These are phyloP conservation scores for Penicillium canescens DNA, from an alignment of 495 filamentous ascomycete genomes.

Conservation along the genomic window DNA sequence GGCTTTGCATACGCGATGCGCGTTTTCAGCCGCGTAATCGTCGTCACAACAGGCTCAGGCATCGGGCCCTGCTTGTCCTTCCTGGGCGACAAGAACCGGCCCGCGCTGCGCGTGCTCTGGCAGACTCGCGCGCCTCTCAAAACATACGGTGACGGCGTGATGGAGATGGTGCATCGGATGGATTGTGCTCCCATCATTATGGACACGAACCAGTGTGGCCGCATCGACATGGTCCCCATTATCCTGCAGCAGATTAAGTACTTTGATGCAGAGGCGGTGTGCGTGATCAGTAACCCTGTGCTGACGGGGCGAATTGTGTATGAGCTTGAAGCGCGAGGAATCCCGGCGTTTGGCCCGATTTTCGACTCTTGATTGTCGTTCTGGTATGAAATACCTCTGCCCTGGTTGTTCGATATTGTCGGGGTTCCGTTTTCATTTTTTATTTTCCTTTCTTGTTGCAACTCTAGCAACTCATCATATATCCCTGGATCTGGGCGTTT, in stretches of 20 bases:
- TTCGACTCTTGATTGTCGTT: conserved; percentile 65
- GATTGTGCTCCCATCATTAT: conserved; percentile 57
- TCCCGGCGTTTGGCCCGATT: conserved; percentile 76
- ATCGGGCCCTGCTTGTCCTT: conserved; percentile 65
- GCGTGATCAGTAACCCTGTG: conserved; percentile 74
- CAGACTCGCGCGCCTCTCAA: conserved; percentile 52
- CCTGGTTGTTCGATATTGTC: neutral
- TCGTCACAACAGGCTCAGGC: conserved; percentile 83
- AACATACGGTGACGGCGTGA: conserved; percentile 55
- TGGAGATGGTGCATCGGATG: conserved; percentile 49
- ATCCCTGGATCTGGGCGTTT: neutral
- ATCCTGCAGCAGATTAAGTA: conserved; percentile 58
- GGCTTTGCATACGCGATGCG: conserved; percentile 73
- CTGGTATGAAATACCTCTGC: neutral
- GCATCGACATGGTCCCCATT: conserved; percentile 56
- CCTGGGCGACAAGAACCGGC: conserved; percentile 47
- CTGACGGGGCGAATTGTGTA: conserved; percentile 73
- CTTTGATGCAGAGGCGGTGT: conserved; percentile 67
- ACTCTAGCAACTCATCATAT: neutral
- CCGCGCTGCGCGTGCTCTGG: conserved; percentile 60
- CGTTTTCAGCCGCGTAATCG: conserved; percentile 65
- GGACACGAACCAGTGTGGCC: conserved; percentile 50
- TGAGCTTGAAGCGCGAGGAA: conserved; percentile 66
- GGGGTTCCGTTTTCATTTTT: conserved; percentile 2
- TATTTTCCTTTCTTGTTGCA: neutral